Evolutionary conservation across 306 rosid genomes (phyloP).

Genomic region (Vigna unguiculata): DNA sequence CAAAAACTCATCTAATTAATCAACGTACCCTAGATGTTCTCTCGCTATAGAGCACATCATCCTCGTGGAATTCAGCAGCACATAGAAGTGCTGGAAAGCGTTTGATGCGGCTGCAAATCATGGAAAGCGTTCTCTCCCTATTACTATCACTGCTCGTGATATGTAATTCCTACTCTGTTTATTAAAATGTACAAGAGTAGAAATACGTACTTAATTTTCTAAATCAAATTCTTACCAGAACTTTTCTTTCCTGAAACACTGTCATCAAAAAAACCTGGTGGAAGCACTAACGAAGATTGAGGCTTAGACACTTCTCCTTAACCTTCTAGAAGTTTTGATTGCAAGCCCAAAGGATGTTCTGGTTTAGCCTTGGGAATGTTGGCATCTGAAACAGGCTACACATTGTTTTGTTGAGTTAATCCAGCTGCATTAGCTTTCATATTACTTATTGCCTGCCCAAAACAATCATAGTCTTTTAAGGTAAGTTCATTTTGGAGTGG

Average conservation of each 20-base stretch:
- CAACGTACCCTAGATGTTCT: not conserved
- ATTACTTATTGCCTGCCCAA: slow-evolving; percentile 72
- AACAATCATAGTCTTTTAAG: slow-evolving; percentile 26
- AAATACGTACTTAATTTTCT: not conserved
- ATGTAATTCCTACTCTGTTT: slow-evolving; percentile 3
- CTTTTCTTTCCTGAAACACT: slow-evolving; percentile 53
- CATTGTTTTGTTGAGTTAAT: slow-evolving; percentile 51
- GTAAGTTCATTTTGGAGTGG: slow-evolving; percentile 7
- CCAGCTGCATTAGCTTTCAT: slow-evolving; percentile 87
- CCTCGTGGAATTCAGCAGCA: not conserved
- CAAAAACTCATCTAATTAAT: too few species aligned
- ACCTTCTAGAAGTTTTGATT: slow-evolving; percentile 40
- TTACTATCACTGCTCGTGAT: too few species aligned
- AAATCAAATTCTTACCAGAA: slow-evolving; percentile 56
- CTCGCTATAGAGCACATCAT: not conserved
- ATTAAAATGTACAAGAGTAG: slow-evolving; percentile 27
- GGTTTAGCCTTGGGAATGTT: slow-evolving; percentile 52
- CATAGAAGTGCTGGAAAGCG: not conserved
- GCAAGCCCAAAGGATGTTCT: slow-evolving; percentile 50
- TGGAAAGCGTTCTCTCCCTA: too few species aligned
- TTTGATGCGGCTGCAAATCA: not conserved
- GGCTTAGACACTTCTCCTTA: slow-evolving; percentile 54
- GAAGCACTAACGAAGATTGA: slow-evolving; percentile 76
- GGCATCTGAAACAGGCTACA: slow-evolving; percentile 50
- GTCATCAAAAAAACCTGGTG: slow-evolving; percentile 83